Base-by-base conservation (phyloP, 768 basidiomycete species). In the Dentipellis fragilis region DNA sequence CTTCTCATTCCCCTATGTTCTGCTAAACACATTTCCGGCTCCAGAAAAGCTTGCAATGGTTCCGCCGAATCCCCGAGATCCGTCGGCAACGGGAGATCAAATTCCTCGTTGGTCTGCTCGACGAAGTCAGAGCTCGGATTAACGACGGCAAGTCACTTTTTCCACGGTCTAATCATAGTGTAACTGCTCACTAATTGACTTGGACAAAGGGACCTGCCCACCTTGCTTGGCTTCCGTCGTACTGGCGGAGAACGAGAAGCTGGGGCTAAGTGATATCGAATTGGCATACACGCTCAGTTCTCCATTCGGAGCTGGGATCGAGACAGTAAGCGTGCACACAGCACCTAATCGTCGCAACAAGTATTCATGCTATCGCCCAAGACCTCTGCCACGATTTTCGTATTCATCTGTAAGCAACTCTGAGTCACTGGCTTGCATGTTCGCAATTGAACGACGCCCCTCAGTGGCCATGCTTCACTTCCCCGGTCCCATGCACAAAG, bases 241-340 rank as follows among this genome's bases (percentile, higher is more conserved):
- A 2, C 59, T 75, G n/a, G 58, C 64, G 4, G 66, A 69, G 7
- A 67, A 71, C 49, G 61, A 68, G 45, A 66, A 74, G 57, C 69
- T 67, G 35, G 74, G 71, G 1, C 68, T 77, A 70, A 61, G 61
- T 3, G 74, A 75, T 36, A 53, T 76, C 11, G 74, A 77, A 45
- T 60, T 79, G 9, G 76, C 74, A 11, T 77, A 77, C 61, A 66
- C 73, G 2, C 67, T 75, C 19, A 73, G 71, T 7, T 70, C 72
- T 51, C 74, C 76, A 0, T 78, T 78, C 57, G 74, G 73, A 2
- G 76, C 76, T 22, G 76, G 75, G 0, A 75, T 73, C 16, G 75
- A 76, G 51, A 75, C 74, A 42, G 73, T 74, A 36, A 51, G 67
- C 4, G 8, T 49, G 8, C 22, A 7, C 47, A 8, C 8, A 16